Conservation (phyloP, 1,139 yeast genomes). For the Yamadazyma diospyri region DNA sequence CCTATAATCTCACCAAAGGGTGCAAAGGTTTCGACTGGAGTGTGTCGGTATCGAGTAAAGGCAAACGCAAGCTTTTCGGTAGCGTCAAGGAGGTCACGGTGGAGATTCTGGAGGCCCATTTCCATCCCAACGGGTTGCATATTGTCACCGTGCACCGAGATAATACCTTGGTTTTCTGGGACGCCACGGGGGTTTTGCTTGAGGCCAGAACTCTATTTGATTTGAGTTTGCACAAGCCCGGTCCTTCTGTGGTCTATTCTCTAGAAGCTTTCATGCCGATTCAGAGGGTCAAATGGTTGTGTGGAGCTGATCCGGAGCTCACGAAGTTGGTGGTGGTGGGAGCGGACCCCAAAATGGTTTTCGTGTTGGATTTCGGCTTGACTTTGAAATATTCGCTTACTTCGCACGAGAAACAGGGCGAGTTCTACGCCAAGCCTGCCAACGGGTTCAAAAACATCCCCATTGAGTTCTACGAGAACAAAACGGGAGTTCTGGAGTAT, state of each 20-base stretch:
- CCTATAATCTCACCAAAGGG: constrained; percentile 48
- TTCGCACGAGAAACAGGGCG: constrained; percentile 78
- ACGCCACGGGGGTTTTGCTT: constrained; percentile 70
- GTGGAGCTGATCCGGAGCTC: constrained; percentile 75
- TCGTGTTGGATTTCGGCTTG: constrained; percentile 71
- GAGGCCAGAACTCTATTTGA: constrained; percentile 74
- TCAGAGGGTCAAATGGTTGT: constrained; percentile 60
- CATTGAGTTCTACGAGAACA: constrained; percentile 21
- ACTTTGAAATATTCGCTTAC: constrained; percentile 79
- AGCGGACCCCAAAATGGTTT: constrained; percentile 57
- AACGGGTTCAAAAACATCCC: constrained; percentile 36
- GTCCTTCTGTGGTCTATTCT: constrained; percentile 20
- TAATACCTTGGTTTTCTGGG: constrained; percentile 90
- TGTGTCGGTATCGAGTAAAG: constrained; percentile 33
- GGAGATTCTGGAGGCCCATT: constrained; percentile 58
- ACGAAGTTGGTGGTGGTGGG: constrained; percentile 74
- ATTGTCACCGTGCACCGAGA: constrained; percentile 75
- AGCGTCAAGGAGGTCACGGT: constrained; percentile 45
- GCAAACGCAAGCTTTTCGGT: constrained; percentile 42
- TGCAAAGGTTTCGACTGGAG: constrained; percentile 33
- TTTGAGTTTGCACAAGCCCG: constrained; percentile 58
- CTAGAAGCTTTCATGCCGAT: constrained; percentile 26
- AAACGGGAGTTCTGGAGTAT: constrained; percentile 19
- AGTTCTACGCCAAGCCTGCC: constrained; percentile 66
- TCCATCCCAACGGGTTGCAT: constrained; percentile 93